Percentiles rank a stretch among this genome's conserved stretches.
These are phyloP conservation scores for Colletotrichum caudatum DNA, from an alignment of 2,329 filamentous ascomycete species.

Conservation along the genomic window DNA sequence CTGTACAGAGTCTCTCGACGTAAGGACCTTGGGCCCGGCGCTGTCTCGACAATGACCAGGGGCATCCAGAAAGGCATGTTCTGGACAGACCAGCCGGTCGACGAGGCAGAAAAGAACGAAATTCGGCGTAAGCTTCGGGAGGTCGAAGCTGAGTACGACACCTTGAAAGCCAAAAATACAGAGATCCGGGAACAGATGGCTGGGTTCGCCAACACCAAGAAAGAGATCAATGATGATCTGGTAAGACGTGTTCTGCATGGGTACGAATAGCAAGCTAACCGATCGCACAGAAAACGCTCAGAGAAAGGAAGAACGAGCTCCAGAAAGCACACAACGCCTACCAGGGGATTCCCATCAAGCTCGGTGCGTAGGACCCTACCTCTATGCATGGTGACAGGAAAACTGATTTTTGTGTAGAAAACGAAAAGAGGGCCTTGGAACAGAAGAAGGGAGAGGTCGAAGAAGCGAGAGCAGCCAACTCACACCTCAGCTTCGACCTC, in stretches of 20 bases:
- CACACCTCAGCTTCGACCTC: conserved; percentile 64
- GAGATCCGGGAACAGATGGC: conserved; percentile 58
- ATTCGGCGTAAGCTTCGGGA: conserved; percentile 67
- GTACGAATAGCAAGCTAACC: conserved; percentile 42
- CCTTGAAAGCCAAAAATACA: conserved; percentile 57
- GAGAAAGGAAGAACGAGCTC: conserved; percentile 72
- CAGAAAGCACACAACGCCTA: conserved; percentile 76
- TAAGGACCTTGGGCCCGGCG: conserved; percentile 82
- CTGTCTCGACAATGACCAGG: conserved; percentile 76
- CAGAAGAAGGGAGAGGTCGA: conserved; percentile 57
- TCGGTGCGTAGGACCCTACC: conserved; percentile 63
- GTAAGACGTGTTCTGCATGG: conserved; percentile 45
- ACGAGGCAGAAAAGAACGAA: conserved; percentile 72
- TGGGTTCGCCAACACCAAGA: conserved; percentile 42
- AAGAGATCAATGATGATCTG: conserved; percentile 42
- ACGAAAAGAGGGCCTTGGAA: conserved; percentile 49
- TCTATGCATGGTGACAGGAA: too few species aligned
- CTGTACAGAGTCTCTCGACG: conserved; percentile 76
- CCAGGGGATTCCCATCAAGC: conserved; percentile 76
- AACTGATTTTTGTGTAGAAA: conserved; percentile 41
- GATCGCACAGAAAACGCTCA: conserved; percentile 59
- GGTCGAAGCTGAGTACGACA: conserved; percentile 54
- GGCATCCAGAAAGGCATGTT: conserved; percentile 70
- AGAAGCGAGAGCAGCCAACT: conserved; percentile 58
- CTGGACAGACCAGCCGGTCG: conserved; percentile 84